Evolutionary conservation across 129 eudicot species (phyloP).

Genomic region (Rutidosis leptorrhynchoides): DNA sequence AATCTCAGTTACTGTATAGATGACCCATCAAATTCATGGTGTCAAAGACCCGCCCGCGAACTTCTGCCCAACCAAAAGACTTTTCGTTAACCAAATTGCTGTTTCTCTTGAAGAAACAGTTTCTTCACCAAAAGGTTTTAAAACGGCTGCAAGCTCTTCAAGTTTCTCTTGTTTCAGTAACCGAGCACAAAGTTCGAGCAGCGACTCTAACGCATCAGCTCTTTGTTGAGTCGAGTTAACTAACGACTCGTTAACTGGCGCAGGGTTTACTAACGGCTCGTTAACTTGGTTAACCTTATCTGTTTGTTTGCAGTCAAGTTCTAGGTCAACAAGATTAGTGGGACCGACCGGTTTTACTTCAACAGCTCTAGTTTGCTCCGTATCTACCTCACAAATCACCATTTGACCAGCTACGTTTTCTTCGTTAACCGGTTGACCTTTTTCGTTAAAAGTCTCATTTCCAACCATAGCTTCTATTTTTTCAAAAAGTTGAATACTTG

Average conservation of each 20-base stretch:
- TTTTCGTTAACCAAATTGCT: conserved; percentile 94
- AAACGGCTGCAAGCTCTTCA: conserved; percentile 85
- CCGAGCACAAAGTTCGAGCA: conserved; percentile 84
- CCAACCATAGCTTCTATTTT: conserved; percentile 36
- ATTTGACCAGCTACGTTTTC: conserved; percentile 33
- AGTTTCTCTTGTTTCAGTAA: conserved; percentile 73
- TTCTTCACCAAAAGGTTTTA: conserved; percentile 92
- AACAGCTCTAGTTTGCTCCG: conserved; percentile 34
- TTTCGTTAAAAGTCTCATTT: conserved; percentile 27
- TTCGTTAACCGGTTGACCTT: conserved; percentile 33
- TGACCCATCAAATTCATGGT: neutral
- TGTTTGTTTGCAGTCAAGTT: conserved; percentile 20
- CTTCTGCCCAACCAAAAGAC: conserved; percentile 70
- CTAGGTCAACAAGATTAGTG: conserved; percentile 23
- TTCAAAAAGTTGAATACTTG: conserved; percentile 23
- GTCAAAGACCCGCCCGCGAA: conserved; percentile 40
- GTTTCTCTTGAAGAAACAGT: conserved; percentile 93
- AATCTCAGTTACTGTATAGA: neutral
- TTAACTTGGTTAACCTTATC: conserved; percentile 31
- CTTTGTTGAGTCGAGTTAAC: conserved; percentile 50
- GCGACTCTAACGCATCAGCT: conserved; percentile 82
- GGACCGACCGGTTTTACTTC: conserved; percentile 22
- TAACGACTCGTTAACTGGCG: conserved; percentile 31
- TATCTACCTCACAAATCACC: conserved; percentile 32
- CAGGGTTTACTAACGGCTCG: conserved; percentile 18